phyloP scores from a whole-genome alignment of 148 eudicot species.

The Fagopyrum homotropicum region DNA sequence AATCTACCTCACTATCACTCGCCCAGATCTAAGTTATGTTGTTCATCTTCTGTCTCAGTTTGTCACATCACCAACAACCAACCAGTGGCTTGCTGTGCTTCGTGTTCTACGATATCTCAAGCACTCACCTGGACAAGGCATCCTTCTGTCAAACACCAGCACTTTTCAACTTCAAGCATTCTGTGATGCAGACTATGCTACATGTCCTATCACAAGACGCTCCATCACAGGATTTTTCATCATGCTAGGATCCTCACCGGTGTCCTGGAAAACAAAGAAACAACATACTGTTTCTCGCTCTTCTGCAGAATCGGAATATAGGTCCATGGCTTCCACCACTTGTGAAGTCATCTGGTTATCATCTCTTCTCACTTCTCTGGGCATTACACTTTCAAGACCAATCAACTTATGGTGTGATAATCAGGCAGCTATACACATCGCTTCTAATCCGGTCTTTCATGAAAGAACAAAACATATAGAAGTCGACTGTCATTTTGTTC shows the following conservation, averaged over 20 bases:
- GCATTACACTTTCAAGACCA: not conserved
- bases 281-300: not conserved
- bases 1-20: no score
- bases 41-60: conserved; percentile 1
- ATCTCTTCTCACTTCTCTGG: not conserved
- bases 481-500: not conserved
- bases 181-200: conserved; percentile 13
- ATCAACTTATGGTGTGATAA: not conserved
- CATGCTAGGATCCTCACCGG: not conserved
- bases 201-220: no score
- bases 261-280: conserved; percentile 13
- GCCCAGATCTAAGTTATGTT: not conserved
- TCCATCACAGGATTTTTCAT: not conserved
- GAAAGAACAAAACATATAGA: conserved; percentile 9
- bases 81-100: not conserved
- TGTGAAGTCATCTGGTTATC: conserved; percentile 1
- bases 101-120: conserved; percentile 2
- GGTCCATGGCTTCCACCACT: not conserved
- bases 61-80: not conserved
- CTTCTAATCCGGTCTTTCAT: conserved; percentile 1
- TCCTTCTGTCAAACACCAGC: not conserved
- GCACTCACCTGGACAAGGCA: not conserved
- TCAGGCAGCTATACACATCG: no score
- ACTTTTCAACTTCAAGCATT: no score
- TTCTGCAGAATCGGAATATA: conserved; percentile 8